Evolutionary conservation across 2,329 filamentous ascomycete genomes (phyloP), one percentile per base, ranked within the genome.

Genomic region (Talaromyces sp.): DNA sequence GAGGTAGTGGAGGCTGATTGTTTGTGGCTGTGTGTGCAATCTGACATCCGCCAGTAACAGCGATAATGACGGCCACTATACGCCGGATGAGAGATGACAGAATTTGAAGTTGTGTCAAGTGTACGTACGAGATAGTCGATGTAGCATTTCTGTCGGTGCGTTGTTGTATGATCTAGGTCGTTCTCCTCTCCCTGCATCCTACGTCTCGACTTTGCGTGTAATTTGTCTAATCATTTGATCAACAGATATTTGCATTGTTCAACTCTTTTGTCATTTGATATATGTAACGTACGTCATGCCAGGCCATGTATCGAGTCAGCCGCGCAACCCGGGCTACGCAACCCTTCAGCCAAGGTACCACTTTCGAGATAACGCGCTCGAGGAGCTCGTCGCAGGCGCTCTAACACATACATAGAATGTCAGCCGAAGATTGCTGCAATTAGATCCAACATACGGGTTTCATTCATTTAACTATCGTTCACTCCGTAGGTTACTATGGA

Each of bases 361-460:
- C 9, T 33, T 52, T n/a, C 49, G 45, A 49, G 45, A 24, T 13
- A 27, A 49, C 19, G 22, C 2, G 22, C 14, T 22, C 45, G 7
- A 31, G 6, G 24, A 33, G 9, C 16, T 16, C 49, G 24, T 31
- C 24, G 24, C 16, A 6, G 47, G 8, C 14, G 31, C 31, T 19
- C 16, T 31, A 13, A 67, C 52, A 60, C 63, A 69, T 33, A 69
- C 62, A 62, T 65, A 66, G 37, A 66, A 68, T n/a, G 61, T 66
- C 14, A 68, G 56, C 54, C 56, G 60, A 9, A 64, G 54, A 35
- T 33, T 59, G 6, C n/a, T 31, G 13, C 39, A 60, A 14, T 35
- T 6, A 47, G 54, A 16, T 37, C 56, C 62, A 9, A 64, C 56
- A n/a, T 41, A 33, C 3, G 54, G 62, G n/a, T 64, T 64, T 54